Conservation (phyloP, 768 basidiomycete genomes). For the Rhodotorula graminis region DNA sequence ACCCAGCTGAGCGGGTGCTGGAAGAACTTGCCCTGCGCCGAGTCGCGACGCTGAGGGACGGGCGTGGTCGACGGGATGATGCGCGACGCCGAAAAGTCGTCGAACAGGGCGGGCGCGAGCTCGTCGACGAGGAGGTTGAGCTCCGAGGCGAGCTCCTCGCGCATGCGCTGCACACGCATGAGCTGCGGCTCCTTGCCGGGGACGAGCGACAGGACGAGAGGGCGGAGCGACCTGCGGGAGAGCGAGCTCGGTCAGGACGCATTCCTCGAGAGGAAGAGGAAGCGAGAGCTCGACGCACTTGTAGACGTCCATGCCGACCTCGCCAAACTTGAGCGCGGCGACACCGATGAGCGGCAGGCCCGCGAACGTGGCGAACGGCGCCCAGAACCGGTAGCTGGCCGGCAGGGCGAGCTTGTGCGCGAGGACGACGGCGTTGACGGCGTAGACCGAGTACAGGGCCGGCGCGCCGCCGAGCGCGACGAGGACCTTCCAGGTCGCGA, state of each 20-base stretch:
- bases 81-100: constrained; percentile 74
- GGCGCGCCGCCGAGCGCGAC: constrained; percentile 89
- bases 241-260: not conserved
- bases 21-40: constrained; percentile 67
- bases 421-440: constrained; percentile 67
- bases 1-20: constrained; percentile 93
- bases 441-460: constrained; percentile 76
- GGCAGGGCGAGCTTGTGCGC: constrained; percentile 65
- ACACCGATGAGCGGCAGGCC: constrained; percentile 82
- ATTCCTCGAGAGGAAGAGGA: too few species aligned
- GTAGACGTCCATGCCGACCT: constrained; percentile 93
- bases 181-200: constrained; percentile 83
- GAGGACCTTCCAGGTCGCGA: constrained; percentile 95
- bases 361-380: constrained; percentile 70
- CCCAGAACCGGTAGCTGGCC: constrained; percentile 61
- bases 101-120: constrained; percentile 78
- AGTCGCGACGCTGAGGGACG: not conserved
- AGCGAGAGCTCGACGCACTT: constrained; percentile 58
- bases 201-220: constrained; percentile 76
- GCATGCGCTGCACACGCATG: constrained; percentile 66
- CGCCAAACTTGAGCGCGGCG: constrained; percentile 92
- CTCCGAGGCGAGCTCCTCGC: constrained; percentile 72
- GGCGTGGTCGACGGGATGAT: constrained; percentile 23
- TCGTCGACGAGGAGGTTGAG: constrained; percentile 77
- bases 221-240: constrained; percentile 69